phyloP scores from a whole-genome alignment of 768 basidiomycete species.

The Daedalea quercina region DNA sequence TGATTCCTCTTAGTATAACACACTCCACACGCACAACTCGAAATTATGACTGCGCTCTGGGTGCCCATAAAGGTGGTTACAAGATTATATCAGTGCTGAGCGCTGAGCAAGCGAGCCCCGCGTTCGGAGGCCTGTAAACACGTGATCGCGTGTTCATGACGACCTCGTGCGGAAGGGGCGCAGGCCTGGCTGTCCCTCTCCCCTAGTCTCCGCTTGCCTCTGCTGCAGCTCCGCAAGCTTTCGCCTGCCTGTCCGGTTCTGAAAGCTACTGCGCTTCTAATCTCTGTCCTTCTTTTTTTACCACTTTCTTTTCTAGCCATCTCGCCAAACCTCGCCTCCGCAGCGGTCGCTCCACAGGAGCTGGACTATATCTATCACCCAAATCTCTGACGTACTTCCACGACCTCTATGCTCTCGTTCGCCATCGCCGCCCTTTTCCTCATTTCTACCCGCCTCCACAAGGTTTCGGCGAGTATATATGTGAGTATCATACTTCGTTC shows the following conservation, averaged over 20 bases:
- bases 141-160: slow-evolving; percentile 3
- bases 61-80: no score
- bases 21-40: no score
- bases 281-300: not conserved
- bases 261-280: not conserved
- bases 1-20: no score
- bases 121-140: not conserved
- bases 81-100: no score
- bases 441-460: not conserved
- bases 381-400: not conserved
- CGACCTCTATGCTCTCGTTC: not conserved
- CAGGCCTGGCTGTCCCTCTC: not conserved
- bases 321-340: not conserved
- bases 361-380: not conserved
- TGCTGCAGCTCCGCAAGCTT: not conserved
- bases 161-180: not conserved
- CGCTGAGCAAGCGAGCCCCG: no score
- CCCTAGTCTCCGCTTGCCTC: no score
- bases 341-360: not conserved
- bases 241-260: not conserved
- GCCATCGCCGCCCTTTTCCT: not conserved
- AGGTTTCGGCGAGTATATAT: not conserved
- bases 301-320: not conserved
- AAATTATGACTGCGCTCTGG: no score
- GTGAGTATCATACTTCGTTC: not conserved